phyloP scores from a whole-genome alignment of 2,329 filamentous ascomycete genomes.

The Alternaria sp. region DNA sequence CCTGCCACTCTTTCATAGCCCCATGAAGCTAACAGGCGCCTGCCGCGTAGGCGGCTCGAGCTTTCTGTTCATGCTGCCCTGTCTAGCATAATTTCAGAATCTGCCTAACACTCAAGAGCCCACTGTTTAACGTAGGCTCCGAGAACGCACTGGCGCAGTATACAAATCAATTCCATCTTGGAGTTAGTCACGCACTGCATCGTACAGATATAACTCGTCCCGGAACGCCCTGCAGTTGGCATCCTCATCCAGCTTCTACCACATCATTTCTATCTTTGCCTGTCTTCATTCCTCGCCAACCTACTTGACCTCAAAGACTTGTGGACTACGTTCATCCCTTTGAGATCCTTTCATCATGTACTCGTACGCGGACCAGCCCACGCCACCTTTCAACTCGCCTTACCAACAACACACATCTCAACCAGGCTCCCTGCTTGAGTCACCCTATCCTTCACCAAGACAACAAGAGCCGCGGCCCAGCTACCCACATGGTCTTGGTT shows the following conservation, averaged over 20 bases:
- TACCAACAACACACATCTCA: conserved; percentile 42
- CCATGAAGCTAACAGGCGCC: conserved; percentile 44
- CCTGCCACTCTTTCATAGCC: conserved; percentile 28
- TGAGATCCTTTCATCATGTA: conserved; percentile 21
- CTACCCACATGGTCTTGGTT: conserved; percentile 40
- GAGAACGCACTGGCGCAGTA: conserved; percentile 45
- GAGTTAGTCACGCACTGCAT: conserved; percentile 28
- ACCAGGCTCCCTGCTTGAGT: conserved; percentile 32
- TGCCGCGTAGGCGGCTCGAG: conserved; percentile 43
- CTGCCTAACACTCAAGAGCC: conserved; percentile 47
- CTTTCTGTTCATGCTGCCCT: conserved; percentile 30
- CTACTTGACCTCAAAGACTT: conserved; percentile 1
- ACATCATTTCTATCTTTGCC: conserved; percentile 7
- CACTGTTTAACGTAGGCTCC: conserved; percentile 32
- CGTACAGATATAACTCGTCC: conserved; percentile 39
- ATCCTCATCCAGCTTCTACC: conserved; percentile 19
- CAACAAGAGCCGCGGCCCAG: conserved; percentile 37
- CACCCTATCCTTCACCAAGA: conserved; percentile 45
- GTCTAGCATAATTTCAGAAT: conserved; percentile 44
- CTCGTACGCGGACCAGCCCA: conserved; percentile 38
- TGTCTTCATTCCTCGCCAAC: conserved; percentile 9
- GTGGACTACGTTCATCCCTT: conserved; percentile 13
- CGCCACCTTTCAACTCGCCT: conserved; percentile 45
- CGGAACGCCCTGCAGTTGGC: conserved; percentile 33
- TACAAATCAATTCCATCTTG: conserved; percentile 31